These are phyloP conservation scores for Metrosideros polymorpha DNA, from an alignment of 441 rosid genomes.

Conservation along the genomic window DNA sequence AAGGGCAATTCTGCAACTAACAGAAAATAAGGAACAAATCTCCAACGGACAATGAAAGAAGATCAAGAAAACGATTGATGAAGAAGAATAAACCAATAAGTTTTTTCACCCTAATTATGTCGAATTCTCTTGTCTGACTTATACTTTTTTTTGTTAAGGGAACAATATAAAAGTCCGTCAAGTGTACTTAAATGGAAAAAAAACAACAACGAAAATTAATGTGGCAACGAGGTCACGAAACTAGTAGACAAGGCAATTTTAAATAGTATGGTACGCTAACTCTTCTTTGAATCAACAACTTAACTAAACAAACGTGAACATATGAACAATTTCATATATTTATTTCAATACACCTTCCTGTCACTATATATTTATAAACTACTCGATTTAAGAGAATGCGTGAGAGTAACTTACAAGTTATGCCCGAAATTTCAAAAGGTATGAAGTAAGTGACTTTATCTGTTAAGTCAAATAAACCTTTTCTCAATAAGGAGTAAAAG, in stretches of 20 bases:
- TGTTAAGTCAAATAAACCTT: not conserved
- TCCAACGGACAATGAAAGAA: not conserved
- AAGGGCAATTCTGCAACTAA: not conserved
- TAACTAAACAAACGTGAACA: not conserved
- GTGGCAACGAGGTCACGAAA: too few relatives aligned
- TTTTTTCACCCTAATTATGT: not conserved
- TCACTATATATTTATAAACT: not conserved
- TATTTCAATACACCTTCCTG: not conserved
- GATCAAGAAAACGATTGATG: not conserved
- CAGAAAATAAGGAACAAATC: not conserved
- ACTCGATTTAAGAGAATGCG: not conserved
- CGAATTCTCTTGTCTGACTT: not conserved
- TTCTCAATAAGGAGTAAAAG: not conserved
- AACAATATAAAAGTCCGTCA: not conserved
- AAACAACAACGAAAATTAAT: not conserved
- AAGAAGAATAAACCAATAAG: not conserved
- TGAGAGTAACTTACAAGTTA: not conserved
- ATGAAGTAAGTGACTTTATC: not conserved
- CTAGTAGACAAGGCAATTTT: too few relatives aligned
- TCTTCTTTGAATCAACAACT: not conserved
- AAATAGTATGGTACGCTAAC: not conserved
- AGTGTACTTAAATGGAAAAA: not conserved
- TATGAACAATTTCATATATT: not conserved
- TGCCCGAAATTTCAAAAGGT: not conserved
- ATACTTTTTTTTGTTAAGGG: not conserved